phyloP scores from a whole-genome alignment of 2,329 filamentous ascomycete genomes.

The Periconia sp. region DNA sequence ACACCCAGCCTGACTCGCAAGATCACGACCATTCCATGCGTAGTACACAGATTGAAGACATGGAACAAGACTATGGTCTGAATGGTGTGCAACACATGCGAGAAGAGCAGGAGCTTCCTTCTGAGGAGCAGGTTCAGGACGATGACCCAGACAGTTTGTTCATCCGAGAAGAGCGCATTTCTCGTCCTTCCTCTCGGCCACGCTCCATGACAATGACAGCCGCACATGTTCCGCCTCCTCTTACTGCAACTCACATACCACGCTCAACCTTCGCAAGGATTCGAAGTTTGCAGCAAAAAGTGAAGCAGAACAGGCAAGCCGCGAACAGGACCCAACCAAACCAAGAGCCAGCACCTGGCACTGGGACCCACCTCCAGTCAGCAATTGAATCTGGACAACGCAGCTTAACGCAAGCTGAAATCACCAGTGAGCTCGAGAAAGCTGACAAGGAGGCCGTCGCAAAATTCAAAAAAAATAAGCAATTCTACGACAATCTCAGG shows the following conservation, averaged over 20 bases:
- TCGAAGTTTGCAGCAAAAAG: constrained; percentile 14
- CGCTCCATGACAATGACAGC: no score
- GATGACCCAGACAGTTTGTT: no score
- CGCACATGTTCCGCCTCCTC: constrained; percentile 4
- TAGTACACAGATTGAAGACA: no score
- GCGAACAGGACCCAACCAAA: constrained; percentile 2
- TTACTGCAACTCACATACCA: background rate
- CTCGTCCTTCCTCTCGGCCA: no score
- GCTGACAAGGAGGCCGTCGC: constrained; percentile 15
- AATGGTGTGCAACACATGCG: no score
- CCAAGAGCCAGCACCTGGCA: constrained; percentile 4
- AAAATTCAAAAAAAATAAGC: constrained; percentile 27
- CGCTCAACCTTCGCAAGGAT: constrained; percentile 11
- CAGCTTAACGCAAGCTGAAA: background rate
- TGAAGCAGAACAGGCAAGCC: constrained; percentile 8
- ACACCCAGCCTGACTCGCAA: no score
- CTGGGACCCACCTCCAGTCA: constrained; percentile 22
- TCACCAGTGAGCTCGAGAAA: constrained; percentile 11
- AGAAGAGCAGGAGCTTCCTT: no score
- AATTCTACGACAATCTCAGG: constrained; percentile 25
- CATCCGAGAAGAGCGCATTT: no score
- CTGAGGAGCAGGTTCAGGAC: no score
- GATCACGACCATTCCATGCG: no score
- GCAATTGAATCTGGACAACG: constrained; percentile 7
- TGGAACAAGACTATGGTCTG: no score